These are phyloP conservation scores for Telfairia occidentalis DNA, from an alignment of 331 rosid genomes.

Conservation along the genomic window DNA sequence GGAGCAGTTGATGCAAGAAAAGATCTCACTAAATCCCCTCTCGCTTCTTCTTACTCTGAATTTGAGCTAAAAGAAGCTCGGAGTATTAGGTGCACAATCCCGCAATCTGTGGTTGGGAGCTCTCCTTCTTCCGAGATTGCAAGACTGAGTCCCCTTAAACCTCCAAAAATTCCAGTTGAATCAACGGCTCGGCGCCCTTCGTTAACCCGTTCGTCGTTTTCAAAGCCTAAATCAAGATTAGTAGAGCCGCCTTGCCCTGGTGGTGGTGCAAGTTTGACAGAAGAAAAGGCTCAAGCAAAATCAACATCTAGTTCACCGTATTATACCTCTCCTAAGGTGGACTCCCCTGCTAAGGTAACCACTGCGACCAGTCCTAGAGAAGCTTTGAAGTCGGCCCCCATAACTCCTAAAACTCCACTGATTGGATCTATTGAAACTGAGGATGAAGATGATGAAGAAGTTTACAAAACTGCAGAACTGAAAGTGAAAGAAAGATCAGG, in stretches of 20 bases:
- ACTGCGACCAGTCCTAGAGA: conserved; percentile 22
- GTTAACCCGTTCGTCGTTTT: conserved; percentile 31
- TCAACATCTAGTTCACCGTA: conserved; percentile 11
- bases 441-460: conserved; percentile 63
- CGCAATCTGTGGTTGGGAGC: conserved; percentile 13
- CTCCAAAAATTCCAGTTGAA: conserved; percentile 27
- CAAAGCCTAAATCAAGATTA: conserved; percentile 58
- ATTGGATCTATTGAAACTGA: conserved; percentile 27
- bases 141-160: conserved; percentile 16
- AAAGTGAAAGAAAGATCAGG: conserved; percentile 33
- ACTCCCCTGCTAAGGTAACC: conserved; percentile 23
- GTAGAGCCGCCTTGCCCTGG: conserved; percentile 35
- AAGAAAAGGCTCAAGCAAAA: conserved; percentile 17
- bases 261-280: conserved; percentile 13
- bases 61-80: conserved; percentile 25
- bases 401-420: conserved; percentile 55
- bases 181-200: conserved; percentile 16
- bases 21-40: conserved; percentile 2
- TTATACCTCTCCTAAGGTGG: conserved; percentile 21
- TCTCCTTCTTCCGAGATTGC: conserved; percentile 21
- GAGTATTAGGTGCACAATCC: conserved; percentile 12
- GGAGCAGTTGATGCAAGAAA: not conserved
- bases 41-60: conserved; percentile 13
- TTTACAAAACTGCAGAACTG: conserved; percentile 49
- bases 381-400: conserved; percentile 17